phyloP scores from a whole-genome alignment of 495 filamentous ascomycete species.

The Aspergillus bertholletiae region DNA sequence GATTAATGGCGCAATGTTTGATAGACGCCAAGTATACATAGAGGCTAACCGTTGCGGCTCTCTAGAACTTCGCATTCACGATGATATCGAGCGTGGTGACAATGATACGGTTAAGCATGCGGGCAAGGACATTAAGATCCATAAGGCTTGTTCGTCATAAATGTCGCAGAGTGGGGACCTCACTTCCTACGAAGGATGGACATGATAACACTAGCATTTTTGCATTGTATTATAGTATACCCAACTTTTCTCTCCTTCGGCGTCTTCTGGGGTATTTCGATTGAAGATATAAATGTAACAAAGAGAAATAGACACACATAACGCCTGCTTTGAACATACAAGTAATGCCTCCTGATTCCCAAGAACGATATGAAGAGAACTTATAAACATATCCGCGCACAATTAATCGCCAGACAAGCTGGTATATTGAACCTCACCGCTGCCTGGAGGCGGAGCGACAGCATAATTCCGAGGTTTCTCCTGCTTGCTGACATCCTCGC shows the following conservation, averaged over 20 bases:
- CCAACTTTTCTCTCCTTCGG: constrained; percentile 33
- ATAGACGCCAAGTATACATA: neutral
- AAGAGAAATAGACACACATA: constrained; percentile 34
- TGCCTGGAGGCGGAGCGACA: constrained; percentile 81
- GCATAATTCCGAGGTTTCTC: constrained; percentile 46
- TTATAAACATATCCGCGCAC: neutral
- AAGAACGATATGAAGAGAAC: constrained; percentile 7
- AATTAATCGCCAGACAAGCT: constrained; percentile 77
- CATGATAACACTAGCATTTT: constrained; percentile 3
- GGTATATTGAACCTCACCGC: constrained; percentile 75
- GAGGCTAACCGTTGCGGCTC: constrained; percentile 1
- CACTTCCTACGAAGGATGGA: neutral
- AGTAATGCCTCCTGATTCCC: constrained; percentile 20
- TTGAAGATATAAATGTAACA: constrained; percentile 21
- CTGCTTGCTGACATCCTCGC: constrained; percentile 29
- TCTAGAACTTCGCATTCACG: constrained; percentile 79
- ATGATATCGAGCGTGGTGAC: constrained; percentile 86
- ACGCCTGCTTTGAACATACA: constrained; percentile 40
- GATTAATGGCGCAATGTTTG: neutral
- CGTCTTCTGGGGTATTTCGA: constrained; percentile 36
- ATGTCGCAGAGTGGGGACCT: neutral
- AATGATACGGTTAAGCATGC: constrained; percentile 78
- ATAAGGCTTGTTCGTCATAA: constrained; percentile 43
- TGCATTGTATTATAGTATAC: constrained; percentile 47
- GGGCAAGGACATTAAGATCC: constrained; percentile 40